Conservation (phyloP, 352 stramenopile genomes). For the Phytopythium boreale region DNA sequence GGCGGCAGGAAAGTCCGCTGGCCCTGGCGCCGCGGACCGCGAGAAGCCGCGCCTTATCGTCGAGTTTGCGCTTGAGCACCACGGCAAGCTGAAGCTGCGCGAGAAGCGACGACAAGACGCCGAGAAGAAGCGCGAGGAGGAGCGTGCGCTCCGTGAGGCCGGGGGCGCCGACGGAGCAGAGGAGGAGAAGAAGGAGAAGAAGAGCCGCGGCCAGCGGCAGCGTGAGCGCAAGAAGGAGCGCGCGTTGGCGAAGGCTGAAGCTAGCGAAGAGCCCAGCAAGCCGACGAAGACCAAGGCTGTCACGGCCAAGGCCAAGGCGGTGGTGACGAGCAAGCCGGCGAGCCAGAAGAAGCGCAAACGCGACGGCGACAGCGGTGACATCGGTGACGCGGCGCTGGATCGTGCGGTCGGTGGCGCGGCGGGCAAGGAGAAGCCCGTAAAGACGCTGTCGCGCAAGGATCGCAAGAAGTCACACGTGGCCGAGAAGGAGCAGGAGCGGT, state of each 20-base stretch:
- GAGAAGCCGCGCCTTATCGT: constrained; percentile 84
- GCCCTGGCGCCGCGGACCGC: constrained; percentile 34
- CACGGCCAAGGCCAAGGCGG: constrained; percentile 21
- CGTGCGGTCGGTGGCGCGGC: constrained; percentile 11
- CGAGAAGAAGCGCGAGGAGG: constrained; percentile 68
- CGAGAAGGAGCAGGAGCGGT: constrained; percentile 46
- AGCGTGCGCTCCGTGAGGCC: constrained; percentile 57
- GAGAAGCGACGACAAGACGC: constrained; percentile 71
- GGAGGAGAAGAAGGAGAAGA: constrained; percentile 31
- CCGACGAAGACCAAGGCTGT: constrained; percentile 24
- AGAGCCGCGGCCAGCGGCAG: constrained; percentile 73
- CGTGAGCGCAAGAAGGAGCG: constrained; percentile 70
- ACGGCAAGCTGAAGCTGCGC: constrained; percentile 84
- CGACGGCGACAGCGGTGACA: constrained; percentile 16
- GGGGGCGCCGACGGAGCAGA: constrained; percentile 43
- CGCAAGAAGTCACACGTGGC: constrained; percentile 56
- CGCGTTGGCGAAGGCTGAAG: constrained; percentile 24
- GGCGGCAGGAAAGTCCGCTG: constrained; percentile 46
- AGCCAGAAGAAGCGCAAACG: constrained; percentile 39
- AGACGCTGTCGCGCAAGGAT: constrained; percentile 62
- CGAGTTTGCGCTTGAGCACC: constrained; percentile 89
- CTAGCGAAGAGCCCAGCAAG: constrained; percentile 16
- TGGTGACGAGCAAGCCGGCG: constrained; percentile 28
- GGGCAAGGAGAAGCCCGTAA: constrained; percentile 24
- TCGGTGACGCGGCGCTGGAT: constrained; percentile 20